Conservation (phyloP, 1,284 basidiomycete species). For the Apiotrichum brassicae region DNA sequence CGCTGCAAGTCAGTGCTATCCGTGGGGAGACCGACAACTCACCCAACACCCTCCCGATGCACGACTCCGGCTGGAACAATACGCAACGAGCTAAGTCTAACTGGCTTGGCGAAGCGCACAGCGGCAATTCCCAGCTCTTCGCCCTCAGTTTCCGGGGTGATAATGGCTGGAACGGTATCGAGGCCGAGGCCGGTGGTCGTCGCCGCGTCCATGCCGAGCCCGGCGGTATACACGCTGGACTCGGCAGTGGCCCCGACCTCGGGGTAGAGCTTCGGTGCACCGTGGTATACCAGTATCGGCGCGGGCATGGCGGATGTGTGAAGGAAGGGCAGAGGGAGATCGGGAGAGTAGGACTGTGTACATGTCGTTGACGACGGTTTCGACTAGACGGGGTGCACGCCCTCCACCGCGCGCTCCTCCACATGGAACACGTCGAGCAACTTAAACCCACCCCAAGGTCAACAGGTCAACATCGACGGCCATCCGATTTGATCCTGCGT, state of each 20-base stretch:
- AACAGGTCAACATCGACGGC: too few species aligned
- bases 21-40: neutral
- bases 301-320: too few species aligned
- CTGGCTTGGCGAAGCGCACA: slow-evolving; percentile 6
- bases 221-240: neutral
- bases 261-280: slow-evolving; percentile 9
- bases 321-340: too few species aligned
- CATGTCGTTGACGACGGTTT: too few species aligned
- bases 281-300: slow-evolving; percentile 10
- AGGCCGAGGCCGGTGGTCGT: neutral
- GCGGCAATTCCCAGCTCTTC: slow-evolving; percentile 3
- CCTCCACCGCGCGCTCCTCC: too few species aligned
- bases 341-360: too few species aligned
- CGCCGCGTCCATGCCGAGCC: neutral
- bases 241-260: neutral
- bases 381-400: too few species aligned
- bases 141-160: neutral
- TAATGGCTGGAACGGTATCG: neutral
- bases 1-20: neutral
- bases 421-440: too few species aligned
- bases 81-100: slow-evolving; percentile 6
- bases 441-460: too few species aligned
- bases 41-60: slow-evolving; percentile 6
- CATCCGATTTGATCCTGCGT: too few species aligned
- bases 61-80: slow-evolving; percentile 7